Base-by-base conservation (phyloP, 208 protist genomes). In the Phytomonas sp. region DNA sequence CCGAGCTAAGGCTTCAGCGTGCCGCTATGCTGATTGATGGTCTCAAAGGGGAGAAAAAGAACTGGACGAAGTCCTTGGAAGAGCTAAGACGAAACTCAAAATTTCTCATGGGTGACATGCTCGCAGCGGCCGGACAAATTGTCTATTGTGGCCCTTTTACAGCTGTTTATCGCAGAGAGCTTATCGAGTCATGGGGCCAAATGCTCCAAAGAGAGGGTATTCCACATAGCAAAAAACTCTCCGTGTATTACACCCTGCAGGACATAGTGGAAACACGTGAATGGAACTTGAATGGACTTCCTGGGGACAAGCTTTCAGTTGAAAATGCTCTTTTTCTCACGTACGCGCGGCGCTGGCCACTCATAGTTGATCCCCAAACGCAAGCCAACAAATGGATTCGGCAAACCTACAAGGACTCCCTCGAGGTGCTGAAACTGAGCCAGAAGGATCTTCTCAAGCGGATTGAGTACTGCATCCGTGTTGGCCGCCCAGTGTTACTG, bases 361-460 rank as follows among this genome's bases (percentile, higher is more conserved):
- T 99, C 20, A 97, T 99, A 81, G 99, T 99, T 75, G 98, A 99
- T 77, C 98, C 98, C 8, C 98, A 99, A 83, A 95, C 89, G 26
- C 97, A 99, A 83, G 98, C 97, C 17, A 98, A 98, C 85, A 96
- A 96, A 70, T 99, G 98, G 97, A 97, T 99, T 71, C 97, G 97
- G 32, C 88, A 95, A 67, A 97, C 96, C 67, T 98, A 98, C 81
- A 85, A 89, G 67, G 95, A 98, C 46, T 77, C 97, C 5, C 84
- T 99, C n/a, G 95, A 99, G 71, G 88, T 98, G 51, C 77, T 99
- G 43, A 99, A 98, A 82, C 79, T 96, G 26, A 96, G 75, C 68
- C 91, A 98, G 74, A 97, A 98, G 74, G 96, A 99, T 76, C 76
- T 97, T 3, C 82, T 97, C 80, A 98, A 92, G 91, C 97, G 95